Evolutionary conservation across 306 rosid genomes (phyloP).

Genomic region (Trifolium repens): DNA sequence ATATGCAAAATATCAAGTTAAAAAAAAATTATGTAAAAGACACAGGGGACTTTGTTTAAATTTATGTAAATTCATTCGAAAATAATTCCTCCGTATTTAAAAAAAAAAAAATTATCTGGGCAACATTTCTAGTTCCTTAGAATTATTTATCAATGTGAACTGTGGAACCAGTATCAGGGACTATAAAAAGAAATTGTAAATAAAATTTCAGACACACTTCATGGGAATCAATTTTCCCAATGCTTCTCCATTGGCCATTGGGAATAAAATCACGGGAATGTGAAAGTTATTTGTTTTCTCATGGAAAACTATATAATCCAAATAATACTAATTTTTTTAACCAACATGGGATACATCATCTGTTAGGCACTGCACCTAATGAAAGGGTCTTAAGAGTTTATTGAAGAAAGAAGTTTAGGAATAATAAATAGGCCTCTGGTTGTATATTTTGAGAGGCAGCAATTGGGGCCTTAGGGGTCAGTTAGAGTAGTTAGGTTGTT

Average conservation of each 20-base stretch:
- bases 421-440: background rate
- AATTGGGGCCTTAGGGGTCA: too few species aligned
- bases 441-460: too few species aligned
- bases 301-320: background rate
- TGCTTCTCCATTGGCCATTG: background rate
- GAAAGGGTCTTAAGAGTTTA: background rate
- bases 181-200: background rate
- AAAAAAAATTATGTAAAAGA: background rate
- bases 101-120: background rate
- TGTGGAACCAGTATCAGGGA: background rate
- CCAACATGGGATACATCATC: background rate
- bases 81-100: background rate
- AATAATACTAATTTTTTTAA: background rate
- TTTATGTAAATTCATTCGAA: background rate
- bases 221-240: background rate
- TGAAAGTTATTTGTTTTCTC: background rate
- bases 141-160: background rate
- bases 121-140: background rate
- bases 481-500: too few species aligned
- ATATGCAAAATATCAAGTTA: background rate
- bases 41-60: background rate
- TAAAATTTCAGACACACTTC: background rate
- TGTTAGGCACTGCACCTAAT: background rate
- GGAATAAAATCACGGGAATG: background rate
- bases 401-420: background rate